Evolutionary conservation across 2,329 filamentous ascomycete genomes (phyloP).

Genomic region (Bipolaris cookei): DNA sequence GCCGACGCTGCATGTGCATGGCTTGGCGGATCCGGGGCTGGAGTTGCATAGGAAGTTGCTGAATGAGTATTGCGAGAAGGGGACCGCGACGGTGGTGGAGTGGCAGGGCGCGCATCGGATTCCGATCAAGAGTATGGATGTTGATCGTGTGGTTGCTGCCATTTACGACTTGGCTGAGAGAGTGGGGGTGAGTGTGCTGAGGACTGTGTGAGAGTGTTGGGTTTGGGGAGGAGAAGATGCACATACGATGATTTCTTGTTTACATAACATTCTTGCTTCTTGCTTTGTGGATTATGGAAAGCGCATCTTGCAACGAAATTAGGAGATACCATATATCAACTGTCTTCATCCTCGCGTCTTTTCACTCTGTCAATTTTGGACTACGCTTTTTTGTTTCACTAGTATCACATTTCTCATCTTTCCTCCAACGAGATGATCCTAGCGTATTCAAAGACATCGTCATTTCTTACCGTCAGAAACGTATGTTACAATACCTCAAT

Average conservation of each 20-base stretch:
- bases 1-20: conserved; percentile 73
- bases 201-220: conserved; percentile 32
- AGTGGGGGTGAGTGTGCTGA: conserved; percentile 52
- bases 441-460: too few species aligned
- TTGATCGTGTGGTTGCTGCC: conserved; percentile 61
- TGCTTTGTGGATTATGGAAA: neutral
- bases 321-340: too few species aligned
- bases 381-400: too few species aligned
- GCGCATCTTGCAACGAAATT: neutral
- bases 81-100: conserved; percentile 65
- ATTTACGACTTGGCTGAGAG: conserved; percentile 60
- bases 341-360: too few species aligned
- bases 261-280: neutral
- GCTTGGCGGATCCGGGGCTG: conserved; percentile 65
- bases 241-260: neutral
- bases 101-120: conserved; percentile 77
- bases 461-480: too few species aligned
- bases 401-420: too few species aligned
- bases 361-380: too few species aligned
- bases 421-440: too few species aligned
- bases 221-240: neutral
- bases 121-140: conserved; percentile 71
- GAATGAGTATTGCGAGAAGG: conserved; percentile 64
- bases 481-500: too few species aligned
- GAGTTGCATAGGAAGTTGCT: conserved; percentile 63